A percentile compares a stretch with the other conserved stretches of the same genome.
phyloP scores from a whole-genome alignment of 2,329 filamentous ascomycete genomes.

The Myriosclerotinia curreyana region DNA sequence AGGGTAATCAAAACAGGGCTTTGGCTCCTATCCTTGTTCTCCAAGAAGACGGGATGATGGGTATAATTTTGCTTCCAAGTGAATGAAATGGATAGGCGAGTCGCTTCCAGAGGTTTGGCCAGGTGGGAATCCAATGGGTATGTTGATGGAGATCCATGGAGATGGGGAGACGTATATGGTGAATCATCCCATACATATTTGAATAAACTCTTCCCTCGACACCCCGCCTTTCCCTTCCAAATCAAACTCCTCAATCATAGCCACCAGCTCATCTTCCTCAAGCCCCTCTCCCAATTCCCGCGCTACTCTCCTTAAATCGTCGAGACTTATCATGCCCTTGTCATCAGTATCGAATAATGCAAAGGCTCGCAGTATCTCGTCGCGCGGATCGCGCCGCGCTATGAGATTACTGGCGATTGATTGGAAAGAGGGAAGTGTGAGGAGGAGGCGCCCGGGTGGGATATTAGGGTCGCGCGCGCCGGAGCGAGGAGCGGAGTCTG shows the following conservation, averaged over 20 bases:
- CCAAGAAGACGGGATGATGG: background rate
- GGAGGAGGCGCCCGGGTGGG: constrained; percentile 56
- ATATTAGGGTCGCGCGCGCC: constrained; percentile 53
- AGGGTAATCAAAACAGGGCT: constrained; percentile 9
- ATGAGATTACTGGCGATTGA: constrained; percentile 77
- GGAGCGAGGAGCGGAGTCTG: constrained; percentile 44
- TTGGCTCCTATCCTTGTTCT: constrained; percentile 6
- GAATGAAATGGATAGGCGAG: constrained; percentile 1
- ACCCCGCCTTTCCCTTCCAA: constrained; percentile 85
- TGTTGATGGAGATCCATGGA: constrained; percentile 1
- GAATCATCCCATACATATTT: constrained; percentile 40
- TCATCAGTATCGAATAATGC: constrained; percentile 86
- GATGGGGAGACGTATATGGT: background rate
- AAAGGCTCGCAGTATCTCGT: constrained; percentile 90
- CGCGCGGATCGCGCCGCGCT: constrained; percentile 75
- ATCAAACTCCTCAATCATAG: constrained; percentile 99
- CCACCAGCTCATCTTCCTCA: constrained; percentile 85
- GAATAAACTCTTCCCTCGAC: constrained; percentile 61
- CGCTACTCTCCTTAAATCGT: constrained; percentile 83
- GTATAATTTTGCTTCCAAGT: background rate
- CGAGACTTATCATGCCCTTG: constrained; percentile 87
- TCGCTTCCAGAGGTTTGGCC: background rate
- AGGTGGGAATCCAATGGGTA: constrained; percentile 11
- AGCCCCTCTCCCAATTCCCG: constrained; percentile 89
- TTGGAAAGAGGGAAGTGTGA: constrained; percentile 71